Evolutionary conservation across 139 green algal genomes (phyloP).

Genomic region (Coccomyxa sp.): DNA sequence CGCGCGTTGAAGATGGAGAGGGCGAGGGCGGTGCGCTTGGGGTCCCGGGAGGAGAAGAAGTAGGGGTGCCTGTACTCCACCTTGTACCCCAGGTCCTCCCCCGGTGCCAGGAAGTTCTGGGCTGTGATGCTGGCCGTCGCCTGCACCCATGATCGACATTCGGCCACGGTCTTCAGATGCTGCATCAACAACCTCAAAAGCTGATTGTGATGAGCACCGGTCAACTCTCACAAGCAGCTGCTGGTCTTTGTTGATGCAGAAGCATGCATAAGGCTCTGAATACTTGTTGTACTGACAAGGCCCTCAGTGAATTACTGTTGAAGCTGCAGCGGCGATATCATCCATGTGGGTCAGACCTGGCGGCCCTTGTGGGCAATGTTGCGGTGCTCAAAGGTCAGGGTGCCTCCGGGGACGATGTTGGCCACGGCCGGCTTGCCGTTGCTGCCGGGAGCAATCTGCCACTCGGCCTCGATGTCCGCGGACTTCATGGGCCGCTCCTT

Average conservation of each 20-base stretch:
- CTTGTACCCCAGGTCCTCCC: conserved; percentile 69
- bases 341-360: conserved; percentile 19
- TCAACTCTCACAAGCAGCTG: not conserved
- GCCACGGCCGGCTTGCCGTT: conserved; percentile 50
- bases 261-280: not conserved
- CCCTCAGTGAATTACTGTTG: too few relatives aligned
- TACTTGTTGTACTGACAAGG: not conserved
- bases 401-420: conserved; percentile 30
- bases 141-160: not conserved
- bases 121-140: conserved; percentile 46
- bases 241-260: too few relatives aligned
- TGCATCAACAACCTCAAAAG: too few relatives aligned
- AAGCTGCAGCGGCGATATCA: not conserved
- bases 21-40: conserved; percentile 37
- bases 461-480: conserved; percentile 62
- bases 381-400: conserved; percentile 60
- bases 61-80: conserved; percentile 69
- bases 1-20: conserved; percentile 74
- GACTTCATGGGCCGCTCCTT: conserved; percentile 57
- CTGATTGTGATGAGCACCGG: not conserved
- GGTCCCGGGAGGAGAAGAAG: conserved; percentile 49
- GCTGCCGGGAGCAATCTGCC: conserved; percentile 58
- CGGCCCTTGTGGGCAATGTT: conserved; percentile 57
- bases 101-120: conserved; percentile 65
- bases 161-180: too few relatives aligned